phyloP scores from a whole-genome alignment of 1,139 yeast species.

The Magnusiomyces clavatus region DNA sequence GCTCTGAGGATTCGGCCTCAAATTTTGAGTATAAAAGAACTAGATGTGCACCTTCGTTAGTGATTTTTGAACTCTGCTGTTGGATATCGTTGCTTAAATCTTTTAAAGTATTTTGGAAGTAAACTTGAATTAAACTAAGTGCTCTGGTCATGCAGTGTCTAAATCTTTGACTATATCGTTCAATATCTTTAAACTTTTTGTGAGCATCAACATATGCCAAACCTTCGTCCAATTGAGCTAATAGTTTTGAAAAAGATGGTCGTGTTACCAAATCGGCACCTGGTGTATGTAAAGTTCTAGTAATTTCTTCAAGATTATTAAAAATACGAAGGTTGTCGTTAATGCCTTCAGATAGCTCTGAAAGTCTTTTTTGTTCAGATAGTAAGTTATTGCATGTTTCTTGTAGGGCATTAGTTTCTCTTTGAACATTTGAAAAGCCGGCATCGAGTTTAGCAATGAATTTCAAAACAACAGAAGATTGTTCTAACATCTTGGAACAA shows the following conservation, averaged over 20 bases:
- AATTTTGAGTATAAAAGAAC: constrained; percentile 60
- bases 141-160: constrained; percentile 83
- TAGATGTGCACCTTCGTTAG: constrained; percentile 35
- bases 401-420: constrained; percentile 60
- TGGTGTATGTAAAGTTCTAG: constrained; percentile 60
- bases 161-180: constrained; percentile 61
- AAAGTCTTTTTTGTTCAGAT: constrained; percentile 43
- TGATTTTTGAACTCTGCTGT: constrained; percentile 27
- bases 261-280: constrained; percentile 58
- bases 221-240: constrained; percentile 55
- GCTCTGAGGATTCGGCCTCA: constrained; percentile 37
- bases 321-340: constrained; percentile 51
- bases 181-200: constrained; percentile 59
- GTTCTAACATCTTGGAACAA: constrained; percentile 33
- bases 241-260: constrained; percentile 45
- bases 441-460: constrained; percentile 40
- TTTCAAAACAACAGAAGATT: constrained; percentile 38
- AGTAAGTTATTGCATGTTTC: constrained; percentile 48
- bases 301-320: constrained; percentile 63
- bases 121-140: constrained; percentile 64
- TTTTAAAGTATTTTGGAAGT: constrained; percentile 48
- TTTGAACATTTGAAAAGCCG: constrained; percentile 49
- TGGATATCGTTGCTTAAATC: constrained; percentile 41
- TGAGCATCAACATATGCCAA: constrained; percentile 42
- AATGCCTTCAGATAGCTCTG: constrained; percentile 42